Percentiles rank a stretch among this genome's conserved stretches.
Conservation (phyloP, 176 grass and related monocot genomes). For the Neostapfia colusana region DNA sequence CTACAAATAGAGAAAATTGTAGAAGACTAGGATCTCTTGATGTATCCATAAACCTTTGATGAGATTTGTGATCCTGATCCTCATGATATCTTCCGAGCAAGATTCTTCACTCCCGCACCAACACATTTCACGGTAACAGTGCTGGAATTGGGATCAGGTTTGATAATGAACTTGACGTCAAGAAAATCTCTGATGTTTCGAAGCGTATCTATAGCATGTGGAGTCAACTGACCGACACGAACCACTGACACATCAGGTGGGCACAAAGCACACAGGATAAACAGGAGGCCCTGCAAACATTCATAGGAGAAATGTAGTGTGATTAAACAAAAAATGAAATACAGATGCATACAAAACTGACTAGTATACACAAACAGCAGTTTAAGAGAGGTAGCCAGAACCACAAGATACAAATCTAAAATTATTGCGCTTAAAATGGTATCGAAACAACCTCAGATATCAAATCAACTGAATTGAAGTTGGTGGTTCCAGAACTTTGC, state of each 20-base stretch:
- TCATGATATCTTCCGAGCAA: slow-evolving; percentile 70
- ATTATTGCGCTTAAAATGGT: background rate
- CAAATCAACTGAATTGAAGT: background rate
- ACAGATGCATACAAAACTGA: background rate
- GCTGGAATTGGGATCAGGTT: slow-evolving; percentile 66
- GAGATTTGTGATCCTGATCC: background rate
- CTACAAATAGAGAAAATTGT: background rate
- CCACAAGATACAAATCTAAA: background rate
- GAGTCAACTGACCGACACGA: slow-evolving; percentile 72
- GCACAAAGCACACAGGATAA: slow-evolving; percentile 78
- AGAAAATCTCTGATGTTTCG: slow-evolving; percentile 88
- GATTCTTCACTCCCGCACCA: slow-evolving; percentile 72
- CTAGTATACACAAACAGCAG: background rate
- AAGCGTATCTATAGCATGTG: slow-evolving; percentile 72
- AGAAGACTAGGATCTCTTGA: background rate
- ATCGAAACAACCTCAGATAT: background rate
- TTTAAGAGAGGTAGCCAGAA: background rate
- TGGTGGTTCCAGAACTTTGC: background rate
- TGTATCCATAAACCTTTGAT: slow-evolving; percentile 3
- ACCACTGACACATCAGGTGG: slow-evolving; percentile 80
- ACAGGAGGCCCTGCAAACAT: slow-evolving; percentile 70
- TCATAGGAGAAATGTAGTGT: slow-evolving; percentile 18
- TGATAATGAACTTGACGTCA: slow-evolving; percentile 73
- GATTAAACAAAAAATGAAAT: slow-evolving; percentile 1
- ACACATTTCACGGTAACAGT: slow-evolving; percentile 79